phyloP scores from a whole-genome alignment of 2,329 filamentous ascomycete species.

The Teratosphaeria zuluensis region DNA sequence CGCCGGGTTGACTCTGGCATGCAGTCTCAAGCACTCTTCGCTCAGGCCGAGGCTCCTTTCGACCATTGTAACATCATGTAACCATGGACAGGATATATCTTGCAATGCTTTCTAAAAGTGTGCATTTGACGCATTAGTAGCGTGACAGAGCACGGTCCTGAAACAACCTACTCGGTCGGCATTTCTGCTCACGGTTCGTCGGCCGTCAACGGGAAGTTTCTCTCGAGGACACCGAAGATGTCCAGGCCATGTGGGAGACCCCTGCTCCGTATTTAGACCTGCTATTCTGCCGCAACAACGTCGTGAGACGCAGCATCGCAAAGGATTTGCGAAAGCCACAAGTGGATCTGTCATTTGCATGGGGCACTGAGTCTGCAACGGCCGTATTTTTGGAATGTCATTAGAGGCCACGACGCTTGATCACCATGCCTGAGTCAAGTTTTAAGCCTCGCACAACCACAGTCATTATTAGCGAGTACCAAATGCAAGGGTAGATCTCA shows the following conservation, averaged over 20 bases:
- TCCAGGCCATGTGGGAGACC: neutral
- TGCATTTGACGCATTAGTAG: neutral
- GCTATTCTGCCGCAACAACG: neutral
- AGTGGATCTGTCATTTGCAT: neutral
- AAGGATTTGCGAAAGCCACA: neutral
- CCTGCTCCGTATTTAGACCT: neutral
- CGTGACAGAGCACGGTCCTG: neutral
- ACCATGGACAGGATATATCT: too few species aligned
- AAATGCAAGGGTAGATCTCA: neutral
- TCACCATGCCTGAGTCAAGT: neutral
- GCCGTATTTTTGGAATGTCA: neutral
- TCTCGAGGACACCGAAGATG: neutral
- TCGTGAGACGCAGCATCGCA: neutral
- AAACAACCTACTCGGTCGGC: neutral
- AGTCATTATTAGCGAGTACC: neutral
- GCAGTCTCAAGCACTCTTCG: neutral
- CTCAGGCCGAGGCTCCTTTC: neutral
- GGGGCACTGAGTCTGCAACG: neutral
- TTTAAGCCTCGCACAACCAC: neutral
- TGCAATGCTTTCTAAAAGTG: too few species aligned
- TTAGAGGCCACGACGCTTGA: neutral
- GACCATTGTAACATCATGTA: too few species aligned
- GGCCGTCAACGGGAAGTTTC: neutral
- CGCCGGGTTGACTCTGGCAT: neutral
- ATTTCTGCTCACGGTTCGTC: neutral